Percentiles rank a stretch among this genome's conserved stretches.
Conservation (phyloP, 2,329 filamentous ascomycete species). For the Hymenoscyphus occultus region DNA sequence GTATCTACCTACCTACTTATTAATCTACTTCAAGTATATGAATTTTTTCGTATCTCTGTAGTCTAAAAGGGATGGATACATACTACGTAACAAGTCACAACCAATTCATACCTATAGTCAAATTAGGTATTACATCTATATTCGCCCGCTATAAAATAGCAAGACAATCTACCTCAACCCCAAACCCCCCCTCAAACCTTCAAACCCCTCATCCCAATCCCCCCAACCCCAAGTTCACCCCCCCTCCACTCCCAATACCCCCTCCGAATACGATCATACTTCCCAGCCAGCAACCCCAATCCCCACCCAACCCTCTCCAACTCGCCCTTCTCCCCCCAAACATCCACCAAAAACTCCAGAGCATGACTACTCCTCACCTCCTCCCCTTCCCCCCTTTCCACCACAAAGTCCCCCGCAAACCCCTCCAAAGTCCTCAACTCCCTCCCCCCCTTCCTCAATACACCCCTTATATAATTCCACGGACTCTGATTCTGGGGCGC, state of each 20-base stretch:
- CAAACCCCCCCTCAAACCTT: not conserved
- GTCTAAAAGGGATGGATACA: no score
- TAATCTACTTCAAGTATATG: no score
- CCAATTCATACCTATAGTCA: no score
- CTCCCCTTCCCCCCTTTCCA: conserved; percentile 45
- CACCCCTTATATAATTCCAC: conserved; percentile 87
- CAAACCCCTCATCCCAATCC: conserved; percentile 6
- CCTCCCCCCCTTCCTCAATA: conserved; percentile 64
- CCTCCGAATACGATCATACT: conserved; percentile 85
- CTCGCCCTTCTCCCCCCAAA: conserved; percentile 54
- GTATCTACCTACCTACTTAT: no score
- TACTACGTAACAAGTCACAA: no score
- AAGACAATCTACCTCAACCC: no score
- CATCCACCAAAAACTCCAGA: conserved; percentile 69
- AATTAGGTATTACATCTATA: no score
- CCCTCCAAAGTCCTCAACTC: conserved; percentile 44
- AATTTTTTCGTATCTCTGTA: no score
- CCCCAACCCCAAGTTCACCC: conserved; percentile 19
- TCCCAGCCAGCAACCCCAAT: conserved; percentile 70
- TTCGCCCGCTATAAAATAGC: no score
- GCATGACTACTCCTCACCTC: conserved; percentile 61
- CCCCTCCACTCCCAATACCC: conserved; percentile 88
- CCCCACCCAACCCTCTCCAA: conserved; percentile 64
- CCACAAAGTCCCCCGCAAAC: conserved; percentile 53
- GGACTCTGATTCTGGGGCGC: conserved; percentile 92